phyloP scores from a whole-genome alignment of 2,329 filamentous ascomycete genomes.

The Penicillium frequentans region DNA sequence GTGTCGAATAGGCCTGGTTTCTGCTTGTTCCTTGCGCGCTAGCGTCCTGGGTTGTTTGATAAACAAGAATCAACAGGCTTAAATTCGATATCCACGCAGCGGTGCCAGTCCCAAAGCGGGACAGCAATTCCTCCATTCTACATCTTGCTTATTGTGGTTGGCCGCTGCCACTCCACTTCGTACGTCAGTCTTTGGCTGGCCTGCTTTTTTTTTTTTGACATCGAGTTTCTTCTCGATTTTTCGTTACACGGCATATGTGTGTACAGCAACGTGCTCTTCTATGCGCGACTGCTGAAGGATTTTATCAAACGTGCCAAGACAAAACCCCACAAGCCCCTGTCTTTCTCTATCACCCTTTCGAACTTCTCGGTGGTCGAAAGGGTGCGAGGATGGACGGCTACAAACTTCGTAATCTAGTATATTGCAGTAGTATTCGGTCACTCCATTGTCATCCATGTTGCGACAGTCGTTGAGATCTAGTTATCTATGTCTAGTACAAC shows the following conservation, averaged over 20 bases:
- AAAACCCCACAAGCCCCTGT: constrained; percentile 40
- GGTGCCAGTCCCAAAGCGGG: constrained; percentile 17
- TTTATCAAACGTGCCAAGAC: constrained; percentile 63
- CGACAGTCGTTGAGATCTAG: background rate
- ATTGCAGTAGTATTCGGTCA: background rate
- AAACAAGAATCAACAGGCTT: constrained; percentile 31
- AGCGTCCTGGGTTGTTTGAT: constrained; percentile 25
- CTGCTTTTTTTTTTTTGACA: background rate
- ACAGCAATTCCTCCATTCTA: constrained; percentile 7
- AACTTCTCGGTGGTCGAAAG: constrained; percentile 35
- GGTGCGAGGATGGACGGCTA: constrained; percentile 52
- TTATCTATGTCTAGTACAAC: background rate
- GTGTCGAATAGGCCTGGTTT: constrained; percentile 29
- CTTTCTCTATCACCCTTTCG: constrained; percentile 50
- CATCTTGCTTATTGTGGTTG: background rate
- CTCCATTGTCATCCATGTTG: background rate
- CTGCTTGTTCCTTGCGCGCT: constrained; percentile 26
- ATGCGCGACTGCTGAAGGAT: constrained; percentile 69
- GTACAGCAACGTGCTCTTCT: constrained; percentile 64
- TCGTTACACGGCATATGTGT: constrained; percentile 62
- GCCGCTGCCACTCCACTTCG: constrained; percentile 1
- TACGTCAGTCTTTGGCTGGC: constrained; percentile 2
- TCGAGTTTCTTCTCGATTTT: constrained; percentile 10
- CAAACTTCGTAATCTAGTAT: constrained; percentile 30
- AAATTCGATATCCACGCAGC: constrained; percentile 26